Percentiles rank a stretch among this genome's conserved stretches.
Evolutionary conservation across 345 rosid species (phyloP).

Genomic region (Carallia pectinifolia): DNA sequence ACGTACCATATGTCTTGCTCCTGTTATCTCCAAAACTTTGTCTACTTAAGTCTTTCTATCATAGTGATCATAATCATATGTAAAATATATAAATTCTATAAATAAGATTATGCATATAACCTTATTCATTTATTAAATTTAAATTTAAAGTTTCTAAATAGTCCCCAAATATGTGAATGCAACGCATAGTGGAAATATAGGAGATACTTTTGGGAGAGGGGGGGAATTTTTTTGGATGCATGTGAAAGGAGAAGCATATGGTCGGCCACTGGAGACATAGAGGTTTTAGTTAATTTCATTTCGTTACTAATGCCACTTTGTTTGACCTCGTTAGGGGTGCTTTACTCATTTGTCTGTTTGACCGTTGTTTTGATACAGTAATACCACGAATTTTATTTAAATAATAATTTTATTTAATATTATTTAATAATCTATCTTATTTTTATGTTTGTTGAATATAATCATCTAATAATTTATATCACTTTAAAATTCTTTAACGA

Average conservation of each 20-base stretch:
- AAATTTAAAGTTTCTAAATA: not conserved
- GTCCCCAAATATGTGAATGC: not conserved
- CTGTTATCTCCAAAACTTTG: not conserved
- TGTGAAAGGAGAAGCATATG: conserved; percentile 38
- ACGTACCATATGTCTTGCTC: conserved; percentile 6
- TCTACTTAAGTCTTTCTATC: not conserved
- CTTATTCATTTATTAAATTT: not conserved
- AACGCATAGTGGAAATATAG: not conserved
- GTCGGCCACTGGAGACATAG: conserved; percentile 47
- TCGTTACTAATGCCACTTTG: conserved; percentile 5
- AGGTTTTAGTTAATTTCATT: not conserved
- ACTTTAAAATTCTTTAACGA: too few relatives aligned
- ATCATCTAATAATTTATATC: too few relatives aligned
- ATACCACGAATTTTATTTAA: too few relatives aligned
- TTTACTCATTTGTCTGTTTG: not conserved
- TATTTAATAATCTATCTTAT: too few relatives aligned
- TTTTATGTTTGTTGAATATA: too few relatives aligned
- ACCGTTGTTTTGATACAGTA: conserved; percentile 3
- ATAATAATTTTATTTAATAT: too few relatives aligned
- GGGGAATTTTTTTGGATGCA: conserved; percentile 27
- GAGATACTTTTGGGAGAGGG: too few relatives aligned
- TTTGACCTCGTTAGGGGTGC: conserved; percentile 40
- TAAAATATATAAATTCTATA: not conserved
- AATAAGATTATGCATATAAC: not conserved
- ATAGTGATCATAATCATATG: not conserved